These are phyloP conservation scores for Blastobotrys illinoisensis DNA, from an alignment of 1,139 yeast species.

Conservation along the genomic window DNA sequence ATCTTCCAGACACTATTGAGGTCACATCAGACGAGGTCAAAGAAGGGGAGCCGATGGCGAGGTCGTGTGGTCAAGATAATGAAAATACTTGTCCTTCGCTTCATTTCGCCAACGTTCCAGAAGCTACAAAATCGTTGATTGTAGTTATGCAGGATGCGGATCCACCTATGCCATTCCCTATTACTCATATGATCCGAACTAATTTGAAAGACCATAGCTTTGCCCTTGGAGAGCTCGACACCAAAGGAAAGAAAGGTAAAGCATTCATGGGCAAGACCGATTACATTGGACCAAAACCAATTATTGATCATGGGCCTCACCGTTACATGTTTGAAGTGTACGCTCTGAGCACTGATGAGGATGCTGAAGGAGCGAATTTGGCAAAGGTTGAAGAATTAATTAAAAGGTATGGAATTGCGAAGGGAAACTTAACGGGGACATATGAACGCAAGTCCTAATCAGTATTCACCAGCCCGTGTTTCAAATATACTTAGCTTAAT, in stretches of 20 bases:
- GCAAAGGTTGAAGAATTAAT: conserved; percentile 7
- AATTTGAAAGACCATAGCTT: conserved; percentile 9
- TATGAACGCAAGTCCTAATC: conserved; percentile 18
- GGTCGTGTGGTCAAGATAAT: conserved; percentile 15
- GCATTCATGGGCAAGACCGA: conserved; percentile 14
- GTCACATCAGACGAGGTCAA: conserved; percentile 19
- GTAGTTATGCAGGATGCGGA: conserved; percentile 20
- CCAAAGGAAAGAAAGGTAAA: conserved; percentile 12
- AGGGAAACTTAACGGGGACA: conserved; percentile 17
- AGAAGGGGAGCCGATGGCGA: conserved; percentile 16
- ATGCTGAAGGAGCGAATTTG: neutral
- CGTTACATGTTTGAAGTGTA: conserved; percentile 18
- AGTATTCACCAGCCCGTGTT: no score
- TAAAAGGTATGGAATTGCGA: conserved; percentile 15
- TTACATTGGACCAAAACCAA: conserved; percentile 20
- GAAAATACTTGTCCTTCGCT: conserved; percentile 18
- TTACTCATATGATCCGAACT: conserved; percentile 15
- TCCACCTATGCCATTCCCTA: conserved; percentile 20
- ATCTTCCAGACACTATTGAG: conserved; percentile 11
- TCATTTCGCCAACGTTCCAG: conserved; percentile 15
- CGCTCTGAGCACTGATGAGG: conserved; percentile 14
- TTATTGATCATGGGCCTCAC: conserved; percentile 21
- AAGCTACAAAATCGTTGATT: conserved; percentile 13
- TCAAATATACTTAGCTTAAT: no score
- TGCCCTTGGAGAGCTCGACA: conserved; percentile 15